These are phyloP conservation scores for Globisporangium middletonii DNA, from an alignment of 352 stramenopile genomes.

Conservation along the genomic window DNA sequence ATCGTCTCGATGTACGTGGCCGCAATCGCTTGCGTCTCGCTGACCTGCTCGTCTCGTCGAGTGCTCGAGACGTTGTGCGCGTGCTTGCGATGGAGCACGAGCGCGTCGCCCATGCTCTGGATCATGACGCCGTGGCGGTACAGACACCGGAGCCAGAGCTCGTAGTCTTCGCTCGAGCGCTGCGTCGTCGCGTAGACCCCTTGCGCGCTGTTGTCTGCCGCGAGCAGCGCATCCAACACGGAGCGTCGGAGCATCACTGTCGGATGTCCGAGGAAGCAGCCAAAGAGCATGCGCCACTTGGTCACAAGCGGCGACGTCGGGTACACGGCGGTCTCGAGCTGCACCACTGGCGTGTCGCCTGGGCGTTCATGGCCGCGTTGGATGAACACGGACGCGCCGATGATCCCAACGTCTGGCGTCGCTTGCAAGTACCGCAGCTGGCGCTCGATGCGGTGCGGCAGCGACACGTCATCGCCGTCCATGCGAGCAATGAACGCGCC, in stretches of 20 bases:
- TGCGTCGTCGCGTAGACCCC: constrained; percentile 34
- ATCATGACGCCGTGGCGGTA: constrained; percentile 31
- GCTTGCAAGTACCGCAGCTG: constrained; percentile 42
- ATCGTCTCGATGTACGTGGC: constrained; percentile 4
- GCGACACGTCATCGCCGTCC: constrained; percentile 79
- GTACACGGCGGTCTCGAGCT: constrained; percentile 29
- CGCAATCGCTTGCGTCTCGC: constrained; percentile 33
- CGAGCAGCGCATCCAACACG: constrained; percentile 22
- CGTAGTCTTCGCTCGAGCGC: constrained; percentile 71
- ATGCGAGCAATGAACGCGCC: constrained; percentile 69
- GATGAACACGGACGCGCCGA: constrained; percentile 32
- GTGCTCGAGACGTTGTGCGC: constrained; percentile 14
- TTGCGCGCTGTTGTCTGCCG: constrained; percentile 8
- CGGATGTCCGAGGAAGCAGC: constrained; percentile 70
- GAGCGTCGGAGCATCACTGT: constrained; percentile 71
- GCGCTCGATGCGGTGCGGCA: constrained; percentile 42
- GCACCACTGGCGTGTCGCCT: background rate
- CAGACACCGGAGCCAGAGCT: constrained; percentile 68
- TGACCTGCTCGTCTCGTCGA: constrained; percentile 24
- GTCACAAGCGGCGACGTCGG: constrained; percentile 51
- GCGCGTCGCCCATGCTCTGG: constrained; percentile 41
- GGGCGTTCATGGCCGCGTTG: constrained; percentile 8
- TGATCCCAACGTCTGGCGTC: constrained; percentile 31
- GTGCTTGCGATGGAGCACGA: constrained; percentile 49
- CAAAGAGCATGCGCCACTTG: constrained; percentile 72